These are phyloP conservation scores for Ophiobolus disseminans DNA, from an alignment of 2,329 filamentous ascomycete species.

Conservation along the genomic window DNA sequence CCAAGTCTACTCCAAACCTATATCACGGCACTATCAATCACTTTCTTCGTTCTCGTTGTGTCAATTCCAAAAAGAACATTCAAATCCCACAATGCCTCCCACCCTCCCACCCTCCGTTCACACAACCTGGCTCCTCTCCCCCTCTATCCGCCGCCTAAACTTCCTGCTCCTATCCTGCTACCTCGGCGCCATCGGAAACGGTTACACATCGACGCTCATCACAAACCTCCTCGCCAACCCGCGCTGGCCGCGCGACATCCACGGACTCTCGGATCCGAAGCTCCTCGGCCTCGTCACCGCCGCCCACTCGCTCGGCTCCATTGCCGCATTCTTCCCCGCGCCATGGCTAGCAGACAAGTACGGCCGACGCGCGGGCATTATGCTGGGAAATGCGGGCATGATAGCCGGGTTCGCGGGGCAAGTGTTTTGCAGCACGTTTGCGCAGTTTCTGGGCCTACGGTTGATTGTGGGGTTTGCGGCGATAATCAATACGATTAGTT, in stretches of 20 bases:
- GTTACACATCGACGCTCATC: conserved; percentile 25
- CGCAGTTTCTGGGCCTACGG: conserved; percentile 14
- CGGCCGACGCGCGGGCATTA: conserved; percentile 18
- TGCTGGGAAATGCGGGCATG: conserved; percentile 19
- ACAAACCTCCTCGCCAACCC: conserved; percentile 23
- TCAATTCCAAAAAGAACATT: too few species aligned
- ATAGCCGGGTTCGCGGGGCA: conserved; percentile 15
- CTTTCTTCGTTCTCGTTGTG: too few species aligned
- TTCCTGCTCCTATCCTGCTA: conserved; percentile 24
- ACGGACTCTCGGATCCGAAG: conserved; percentile 9
- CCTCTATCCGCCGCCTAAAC: conserved; percentile 8
- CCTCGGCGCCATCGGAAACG: conserved; percentile 24
- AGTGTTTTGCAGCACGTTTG: conserved; percentile 9
- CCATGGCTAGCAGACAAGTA: conserved; percentile 24
- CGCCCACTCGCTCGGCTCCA: conserved; percentile 22
- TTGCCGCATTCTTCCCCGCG: conserved; percentile 27
- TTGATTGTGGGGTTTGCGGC: conserved; percentile 15
- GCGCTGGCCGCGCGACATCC: conserved; percentile 12
- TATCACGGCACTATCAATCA: too few species aligned
- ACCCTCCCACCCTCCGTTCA: background rate
- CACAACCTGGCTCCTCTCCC: background rate
- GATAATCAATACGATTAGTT: conserved; percentile 19
- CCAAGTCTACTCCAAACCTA: too few species aligned
- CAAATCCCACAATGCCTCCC: background rate
- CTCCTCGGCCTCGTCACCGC: conserved; percentile 20